phyloP scores from a whole-genome alignment of 257 asterid genomes.

The Solanum sparsipilum region DNA sequence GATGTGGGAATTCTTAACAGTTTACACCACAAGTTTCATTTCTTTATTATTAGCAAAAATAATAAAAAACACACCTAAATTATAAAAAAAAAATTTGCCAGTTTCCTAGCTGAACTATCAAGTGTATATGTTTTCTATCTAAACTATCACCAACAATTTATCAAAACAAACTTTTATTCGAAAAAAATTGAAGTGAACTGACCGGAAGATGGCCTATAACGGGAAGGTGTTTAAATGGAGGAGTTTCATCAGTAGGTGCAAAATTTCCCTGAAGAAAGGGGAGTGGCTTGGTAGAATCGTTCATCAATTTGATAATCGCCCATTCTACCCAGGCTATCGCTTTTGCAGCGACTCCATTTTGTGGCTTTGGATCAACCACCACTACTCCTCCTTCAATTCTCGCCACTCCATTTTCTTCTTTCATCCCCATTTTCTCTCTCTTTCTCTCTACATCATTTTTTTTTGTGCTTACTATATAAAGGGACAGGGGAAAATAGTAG shows the following conservation, averaged over 20 bases:
- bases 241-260: constrained; percentile 71
- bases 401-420: constrained; percentile 22
- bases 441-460: background rate
- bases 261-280: constrained; percentile 66
- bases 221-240: constrained; percentile 54
- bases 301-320: constrained; percentile 55
- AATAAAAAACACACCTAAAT: too few species aligned
- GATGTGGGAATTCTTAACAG: too few species aligned
- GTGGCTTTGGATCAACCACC: constrained; percentile 67
- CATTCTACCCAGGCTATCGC: constrained; percentile 70
- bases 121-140: background rate
- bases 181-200: constrained; percentile 6
- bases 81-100: too few species aligned
- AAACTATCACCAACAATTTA: background rate
- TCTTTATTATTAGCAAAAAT: background rate
- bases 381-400: constrained; percentile 31
- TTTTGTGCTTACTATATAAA: background rate
- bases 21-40: background rate
- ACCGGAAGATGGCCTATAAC: constrained; percentile 78
- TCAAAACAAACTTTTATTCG: background rate
- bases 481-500: background rate
- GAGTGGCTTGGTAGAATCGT: constrained; percentile 58
- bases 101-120: background rate
- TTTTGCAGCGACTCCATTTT: constrained; percentile 49
- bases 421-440: constrained; percentile 22